Conservation (phyloP, 192 early-diverging fungal genomes). For the Coemansia sp. region DNA sequence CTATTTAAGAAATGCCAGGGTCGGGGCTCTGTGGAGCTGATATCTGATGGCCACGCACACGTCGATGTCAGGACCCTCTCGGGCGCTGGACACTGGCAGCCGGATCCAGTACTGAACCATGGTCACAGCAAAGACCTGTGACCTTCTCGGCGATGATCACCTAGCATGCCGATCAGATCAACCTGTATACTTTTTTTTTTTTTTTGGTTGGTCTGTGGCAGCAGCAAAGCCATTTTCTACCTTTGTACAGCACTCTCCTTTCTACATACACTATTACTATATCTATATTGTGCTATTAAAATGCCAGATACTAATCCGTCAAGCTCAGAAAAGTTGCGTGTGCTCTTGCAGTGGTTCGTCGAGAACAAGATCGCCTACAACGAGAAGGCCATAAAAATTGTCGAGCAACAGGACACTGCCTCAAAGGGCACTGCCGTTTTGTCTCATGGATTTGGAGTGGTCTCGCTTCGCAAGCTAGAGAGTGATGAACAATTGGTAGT, state of each 20-base stretch:
- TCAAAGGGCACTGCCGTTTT: slow-evolving; percentile 30
- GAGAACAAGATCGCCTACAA: slow-evolving; percentile 67
- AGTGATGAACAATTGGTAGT: slow-evolving; percentile 63
- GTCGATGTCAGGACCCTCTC: slow-evolving; percentile 31
- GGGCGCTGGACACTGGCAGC: slow-evolving; percentile 9
- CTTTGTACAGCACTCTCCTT: not conserved
- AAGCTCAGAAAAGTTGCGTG: slow-evolving; percentile 22
- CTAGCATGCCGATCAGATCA: slow-evolving; percentile 14
- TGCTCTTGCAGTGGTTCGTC: slow-evolving; percentile 60
- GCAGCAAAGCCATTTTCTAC: not conserved
- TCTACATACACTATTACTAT: not conserved
- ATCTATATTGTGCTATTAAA: not conserved
- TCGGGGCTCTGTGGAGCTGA: slow-evolving; percentile 42
- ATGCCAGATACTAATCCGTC: slow-evolving; percentile 3
- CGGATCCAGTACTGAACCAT: slow-evolving; percentile 1
- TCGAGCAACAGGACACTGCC: slow-evolving; percentile 23
- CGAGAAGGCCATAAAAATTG: slow-evolving; percentile 61
- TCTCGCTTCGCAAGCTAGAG: slow-evolving; percentile 60
- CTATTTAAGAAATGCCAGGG: slow-evolving; percentile 53
- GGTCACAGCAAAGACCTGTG: slow-evolving; percentile 1
- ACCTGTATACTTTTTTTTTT: slow-evolving; percentile 16
- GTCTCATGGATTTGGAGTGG: slow-evolving; percentile 59
- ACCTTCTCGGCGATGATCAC: not conserved
- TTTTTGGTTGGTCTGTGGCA: not conserved
- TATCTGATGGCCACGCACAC: slow-evolving; percentile 21